Base-by-base conservation (phyloP, 192 early-diverging fungal species). In the Coemansia sp. region DNA sequence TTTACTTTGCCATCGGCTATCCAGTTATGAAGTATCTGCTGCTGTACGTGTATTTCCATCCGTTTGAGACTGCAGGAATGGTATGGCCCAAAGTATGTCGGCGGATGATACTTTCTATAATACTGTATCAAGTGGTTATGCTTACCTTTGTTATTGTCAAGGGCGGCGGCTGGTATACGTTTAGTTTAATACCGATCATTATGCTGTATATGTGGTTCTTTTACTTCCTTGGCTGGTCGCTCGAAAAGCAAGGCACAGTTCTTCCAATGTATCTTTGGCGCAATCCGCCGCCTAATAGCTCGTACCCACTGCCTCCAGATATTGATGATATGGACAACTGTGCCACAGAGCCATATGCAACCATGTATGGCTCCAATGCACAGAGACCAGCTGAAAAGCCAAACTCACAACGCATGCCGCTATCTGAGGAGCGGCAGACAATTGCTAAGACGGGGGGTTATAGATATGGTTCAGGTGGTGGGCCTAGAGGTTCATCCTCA, bases 11-110 rank as follows among this genome's bases (percentile, higher is more conserved):
- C 15, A 44, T 88, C n/a, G 78, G 81, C 0, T 88, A 85, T 36
- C 60, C 89, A 19, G 83, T 86, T 2, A 82, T 78, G 72, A 90
- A 90, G 68, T 92, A 92, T 69, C 81, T 87, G 52, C 60, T 90
- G 8, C 77, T 90, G 30, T 89, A 88, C 77, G 86, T 91, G 5
- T 87, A 87, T 44, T 89, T 88, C 50, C 82, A 86, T 41, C 84
- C 86, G n/a, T 86, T 86, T 31, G 86, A 88, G 65, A 81, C 85
- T 5, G 76, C 81, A 16, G 89, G 89, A 19, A 65, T 78, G 58
- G 81, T 79, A 21, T 91, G 89, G 89, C 87, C 89, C 28, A 72
- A 82, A 46, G 83, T 88, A 15, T 87, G 88, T 38, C 82, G 82
- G 15, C 73, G 87, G 11, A 80, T 91, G 55, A 85, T 83, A 6